Conservation (phyloP, 192 early-diverging fungal genomes). For the Phycomyces nitens region DNA sequence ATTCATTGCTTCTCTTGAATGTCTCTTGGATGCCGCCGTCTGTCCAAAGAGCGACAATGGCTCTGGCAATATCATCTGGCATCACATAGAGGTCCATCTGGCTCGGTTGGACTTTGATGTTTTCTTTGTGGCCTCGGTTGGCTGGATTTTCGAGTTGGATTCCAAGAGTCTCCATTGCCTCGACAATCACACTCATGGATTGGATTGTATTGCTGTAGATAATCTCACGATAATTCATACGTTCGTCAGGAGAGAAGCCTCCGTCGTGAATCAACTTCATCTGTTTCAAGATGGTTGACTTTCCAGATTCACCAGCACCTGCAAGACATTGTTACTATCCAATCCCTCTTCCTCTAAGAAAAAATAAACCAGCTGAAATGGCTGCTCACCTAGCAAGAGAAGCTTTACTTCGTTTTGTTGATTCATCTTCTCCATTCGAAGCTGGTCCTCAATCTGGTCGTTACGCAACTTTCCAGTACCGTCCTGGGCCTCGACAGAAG, state of each 20-base stretch:
- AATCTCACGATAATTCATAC: slow-evolving; percentile 89
- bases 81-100: slow-evolving; percentile 84
- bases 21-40: slow-evolving; percentile 79
- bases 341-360: too few species aligned
- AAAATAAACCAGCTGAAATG: background rate
- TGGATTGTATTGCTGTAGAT: slow-evolving; percentile 94
- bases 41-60: slow-evolving; percentile 78
- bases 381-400: slow-evolving; percentile 73
- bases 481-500: slow-evolving; percentile 68
- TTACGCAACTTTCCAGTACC: slow-evolving; percentile 75
- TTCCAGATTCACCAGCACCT: slow-evolving; percentile 96
- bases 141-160: slow-evolving; percentile 66
- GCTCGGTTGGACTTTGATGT: slow-evolving; percentile 72
- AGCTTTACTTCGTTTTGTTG: slow-evolving; percentile 93
- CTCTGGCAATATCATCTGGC: slow-evolving; percentile 69
- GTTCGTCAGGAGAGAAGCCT: slow-evolving; percentile 86
- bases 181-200: slow-evolving; percentile 90
- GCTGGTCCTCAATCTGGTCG: slow-evolving; percentile 87
- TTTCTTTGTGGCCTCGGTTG: slow-evolving; percentile 63
- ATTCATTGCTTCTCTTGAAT: slow-evolving; percentile 81
- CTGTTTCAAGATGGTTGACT: slow-evolving; percentile 97
- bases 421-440: slow-evolving; percentile 74
- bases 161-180: slow-evolving; percentile 90
- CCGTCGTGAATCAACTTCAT: slow-evolving; percentile 97
- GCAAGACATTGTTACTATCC: too few species aligned